Evolutionary conservation across 2,329 filamentous ascomycete species (phyloP).

Genomic region (Helotiales sp.): DNA sequence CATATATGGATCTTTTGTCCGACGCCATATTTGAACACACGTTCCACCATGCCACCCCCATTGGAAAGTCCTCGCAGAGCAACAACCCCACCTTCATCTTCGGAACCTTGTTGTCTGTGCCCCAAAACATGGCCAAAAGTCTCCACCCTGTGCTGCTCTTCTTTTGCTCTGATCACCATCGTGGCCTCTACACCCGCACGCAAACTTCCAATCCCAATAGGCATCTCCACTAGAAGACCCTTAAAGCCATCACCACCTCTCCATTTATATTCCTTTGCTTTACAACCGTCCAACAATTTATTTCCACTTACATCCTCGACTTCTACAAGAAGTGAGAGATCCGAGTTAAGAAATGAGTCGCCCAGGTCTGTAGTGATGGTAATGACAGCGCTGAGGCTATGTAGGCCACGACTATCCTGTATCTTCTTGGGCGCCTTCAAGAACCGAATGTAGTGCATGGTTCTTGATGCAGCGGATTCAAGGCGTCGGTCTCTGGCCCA

Average conservation of each 20-base stretch:
- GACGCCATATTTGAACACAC: slow-evolving; percentile 27
- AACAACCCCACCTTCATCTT: slow-evolving; percentile 29
- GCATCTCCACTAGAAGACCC: slow-evolving; percentile 35
- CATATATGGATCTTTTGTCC: slow-evolving; percentile 51
- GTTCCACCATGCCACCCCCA: slow-evolving; percentile 31
- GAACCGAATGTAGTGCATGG: slow-evolving; percentile 69
- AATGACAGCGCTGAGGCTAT: slow-evolving; percentile 52
- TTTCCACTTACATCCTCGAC: slow-evolving; percentile 22
- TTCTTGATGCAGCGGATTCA: not conserved
- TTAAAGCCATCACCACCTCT: slow-evolving; percentile 34
- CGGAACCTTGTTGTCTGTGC: not conserved
- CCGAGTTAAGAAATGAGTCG: slow-evolving; percentile 41
- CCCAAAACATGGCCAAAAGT: slow-evolving; percentile 23
- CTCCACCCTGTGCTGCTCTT: slow-evolving; percentile 17
- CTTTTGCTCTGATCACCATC: slow-evolving; percentile 32
- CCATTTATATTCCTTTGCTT: slow-evolving; percentile 33
- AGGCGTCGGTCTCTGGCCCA: not conserved
- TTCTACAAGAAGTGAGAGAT: slow-evolving; percentile 31
- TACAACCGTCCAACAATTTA: slow-evolving; percentile 9
- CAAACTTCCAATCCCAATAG: slow-evolving; percentile 2
- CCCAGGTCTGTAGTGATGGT: slow-evolving; percentile 74
- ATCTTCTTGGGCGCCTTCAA: slow-evolving; percentile 62
- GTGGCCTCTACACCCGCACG: slow-evolving; percentile 10
- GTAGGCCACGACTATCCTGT: slow-evolving; percentile 25
- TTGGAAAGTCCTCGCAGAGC: slow-evolving; percentile 29